phyloP scores from a whole-genome alignment of 1,139 yeast genomes.

The Zygosaccharomyces pseudobailii region DNA sequence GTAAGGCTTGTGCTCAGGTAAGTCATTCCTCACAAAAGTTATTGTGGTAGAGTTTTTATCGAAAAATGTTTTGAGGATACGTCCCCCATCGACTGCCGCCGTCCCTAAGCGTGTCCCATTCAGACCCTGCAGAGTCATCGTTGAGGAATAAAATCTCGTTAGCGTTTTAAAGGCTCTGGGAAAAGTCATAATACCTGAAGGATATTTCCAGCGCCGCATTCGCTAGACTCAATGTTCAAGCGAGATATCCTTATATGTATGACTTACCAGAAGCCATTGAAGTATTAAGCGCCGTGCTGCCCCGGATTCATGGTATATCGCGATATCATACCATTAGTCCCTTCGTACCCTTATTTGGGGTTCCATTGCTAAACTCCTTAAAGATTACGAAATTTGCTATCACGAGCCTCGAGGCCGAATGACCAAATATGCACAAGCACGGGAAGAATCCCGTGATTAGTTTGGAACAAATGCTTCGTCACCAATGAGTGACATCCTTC shows the following conservation, averaged over 20 bases:
- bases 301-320: neutral
- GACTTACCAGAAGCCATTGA: too few species aligned
- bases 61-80: conserved; percentile 18
- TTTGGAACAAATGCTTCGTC: neutral
- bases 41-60: conserved; percentile 22
- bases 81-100: conserved; percentile 8
- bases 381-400: conserved; percentile 1
- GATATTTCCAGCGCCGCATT: too few species aligned
- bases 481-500: too few species aligned
- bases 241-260: neutral
- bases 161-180: neutral
- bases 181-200: neutral
- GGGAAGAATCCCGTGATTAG: neutral
- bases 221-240: too few species aligned
- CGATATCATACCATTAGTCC: neutral
- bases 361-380: neutral
- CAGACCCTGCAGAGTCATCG: neutral
- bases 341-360: neutral
- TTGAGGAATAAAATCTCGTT: neutral
- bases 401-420: neutral
- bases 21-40: conserved; percentile 16
- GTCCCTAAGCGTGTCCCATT: neutral
- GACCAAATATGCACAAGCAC: neutral
- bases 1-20: conserved; percentile 18
- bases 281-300: neutral